These are phyloP conservation scores for Dipteronia dyeriana DNA, from an alignment of 345 rosid species.

Conservation along the genomic window DNA sequence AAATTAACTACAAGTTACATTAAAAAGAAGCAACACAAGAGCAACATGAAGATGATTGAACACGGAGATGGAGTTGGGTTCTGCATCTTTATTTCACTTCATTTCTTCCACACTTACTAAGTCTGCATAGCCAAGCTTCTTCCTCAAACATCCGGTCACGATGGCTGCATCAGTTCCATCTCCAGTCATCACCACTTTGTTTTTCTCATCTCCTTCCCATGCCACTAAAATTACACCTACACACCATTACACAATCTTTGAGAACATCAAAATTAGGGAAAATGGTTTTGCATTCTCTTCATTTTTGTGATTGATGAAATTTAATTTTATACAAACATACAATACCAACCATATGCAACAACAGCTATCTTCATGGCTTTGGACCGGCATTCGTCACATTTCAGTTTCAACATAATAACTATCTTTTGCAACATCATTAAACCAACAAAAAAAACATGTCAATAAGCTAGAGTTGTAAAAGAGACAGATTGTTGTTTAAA, in stretches of 20 bases:
- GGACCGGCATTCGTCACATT: slow-evolving; percentile 22
- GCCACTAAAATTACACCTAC: slow-evolving; percentile 15
- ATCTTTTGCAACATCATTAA: slow-evolving; percentile 23
- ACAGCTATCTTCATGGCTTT: slow-evolving; percentile 26
- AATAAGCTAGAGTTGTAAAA: not conserved
- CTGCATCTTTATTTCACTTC: not conserved
- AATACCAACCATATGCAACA: slow-evolving; percentile 6
- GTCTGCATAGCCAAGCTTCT: not conserved
- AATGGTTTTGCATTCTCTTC: not conserved
- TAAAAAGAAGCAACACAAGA: too few relatives aligned
- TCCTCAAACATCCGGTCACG: slow-evolving; percentile 2
- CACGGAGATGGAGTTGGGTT: too few relatives aligned
- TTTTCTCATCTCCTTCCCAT: too few relatives aligned
- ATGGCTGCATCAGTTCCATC: slow-evolving; percentile 12
- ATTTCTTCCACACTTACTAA: slow-evolving; percentile 11
- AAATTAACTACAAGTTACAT: too few relatives aligned
- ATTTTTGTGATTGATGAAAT: not conserved
- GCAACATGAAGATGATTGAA: too few relatives aligned
- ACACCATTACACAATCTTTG: not conserved
- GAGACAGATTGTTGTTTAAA: too few relatives aligned
- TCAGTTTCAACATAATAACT: slow-evolving; percentile 6
- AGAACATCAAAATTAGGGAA: not conserved
- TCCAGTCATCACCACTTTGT: too few relatives aligned
- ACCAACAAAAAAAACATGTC: not conserved
- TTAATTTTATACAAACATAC: too few relatives aligned